phyloP scores from a whole-genome alignment of 2,329 filamentous ascomycete species.

The Fusarium buxicola region DNA sequence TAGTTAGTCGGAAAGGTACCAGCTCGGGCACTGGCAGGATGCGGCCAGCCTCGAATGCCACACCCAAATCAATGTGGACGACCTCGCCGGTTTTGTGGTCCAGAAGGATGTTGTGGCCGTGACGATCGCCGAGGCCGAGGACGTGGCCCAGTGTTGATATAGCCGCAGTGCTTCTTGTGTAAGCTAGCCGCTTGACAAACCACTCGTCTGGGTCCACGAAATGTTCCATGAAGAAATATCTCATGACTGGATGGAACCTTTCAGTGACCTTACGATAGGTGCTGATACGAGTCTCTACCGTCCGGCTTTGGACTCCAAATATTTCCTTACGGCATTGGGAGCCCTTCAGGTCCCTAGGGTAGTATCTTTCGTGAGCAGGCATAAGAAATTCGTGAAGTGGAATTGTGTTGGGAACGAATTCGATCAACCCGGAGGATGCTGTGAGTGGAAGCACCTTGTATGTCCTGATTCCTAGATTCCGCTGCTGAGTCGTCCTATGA shows the following conservation, averaged over 20 bases:
- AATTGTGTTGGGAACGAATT: conserved; percentile 95
- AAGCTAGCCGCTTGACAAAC: conserved; percentile 90
- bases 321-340: conserved; percentile 84
- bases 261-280: conserved; percentile 83
- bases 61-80: conserved; percentile 95
- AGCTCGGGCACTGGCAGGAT: conserved; percentile 96
- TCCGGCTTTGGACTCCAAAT: conserved; percentile 74
- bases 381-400: conserved; percentile 92
- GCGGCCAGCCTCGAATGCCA: conserved; percentile 96
- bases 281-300: conserved; percentile 76
- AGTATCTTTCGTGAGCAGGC: conserved; percentile 88
- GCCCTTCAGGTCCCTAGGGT: conserved; percentile 84
- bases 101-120: conserved; percentile 96
- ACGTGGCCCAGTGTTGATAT: conserved; percentile 96
- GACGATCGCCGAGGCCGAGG: conserved; percentile 90
- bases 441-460: conserved; percentile 97
- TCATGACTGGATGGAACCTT: conserved; percentile 91
- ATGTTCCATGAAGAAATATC: conserved; percentile 96
- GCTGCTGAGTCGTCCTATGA: conserved; percentile 87
- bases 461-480: conserved; percentile 89
- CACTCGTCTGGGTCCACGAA: conserved; percentile 96
- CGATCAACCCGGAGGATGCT: conserved; percentile 87
- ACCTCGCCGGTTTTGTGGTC: conserved; percentile 92
- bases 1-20: conserved; percentile 92
- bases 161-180: conserved; percentile 91